Base-by-base conservation (phyloP, 805 yeast species). In the Blastobotrys mokoenaii region DNA sequence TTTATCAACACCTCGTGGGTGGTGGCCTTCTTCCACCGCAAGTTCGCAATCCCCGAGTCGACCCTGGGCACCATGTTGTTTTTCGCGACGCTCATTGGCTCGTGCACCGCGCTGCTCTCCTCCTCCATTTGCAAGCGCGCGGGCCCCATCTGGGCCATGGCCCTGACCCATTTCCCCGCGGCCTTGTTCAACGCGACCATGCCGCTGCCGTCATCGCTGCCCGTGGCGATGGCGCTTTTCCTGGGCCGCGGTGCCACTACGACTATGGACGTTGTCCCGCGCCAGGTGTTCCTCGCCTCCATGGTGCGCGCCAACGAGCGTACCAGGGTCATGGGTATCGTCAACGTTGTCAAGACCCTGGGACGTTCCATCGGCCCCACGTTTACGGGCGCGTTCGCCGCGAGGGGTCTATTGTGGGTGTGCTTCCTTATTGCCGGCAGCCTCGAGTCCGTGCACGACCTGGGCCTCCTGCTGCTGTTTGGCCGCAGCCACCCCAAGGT, bases 1-100 rank as follows among this genome's bases (percentile, higher is more conserved):
- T 83, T 88, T 62, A 83, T 87, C 87, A 80, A 95, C 1, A 70
- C 80, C 38, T 82, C 95, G 1, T 89, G 96, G 96, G 72, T 83
- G 37, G 86, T 87, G 34, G 88, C 82, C 60, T 88, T 84, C 63
- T 81, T 85, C 67, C 75, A 78, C 46, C 37, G 50, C 20, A 48
- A 47, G 18, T 38, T 46, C 7, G 43, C 25, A 2, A 35, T 20
- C 14, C 16, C 45, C 11, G 37, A 32, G 17, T 9, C 9, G 11
- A 33, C 25, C 40, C 64, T 87, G 39, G 96, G 96, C 3, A 51
- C 72, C 1, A 65, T 87, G 25, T 85, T 85, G 60, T 84, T 84
- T 54, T 51, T 67, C 31, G 76, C 85, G 1, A 82, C 80, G 51
- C 53, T 82, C 15, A 65, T 79, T 12, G 77, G 78, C 60, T 76